Conservation (phyloP, 768 basidiomycete genomes). For the Amanita subjunquillea region DNA sequence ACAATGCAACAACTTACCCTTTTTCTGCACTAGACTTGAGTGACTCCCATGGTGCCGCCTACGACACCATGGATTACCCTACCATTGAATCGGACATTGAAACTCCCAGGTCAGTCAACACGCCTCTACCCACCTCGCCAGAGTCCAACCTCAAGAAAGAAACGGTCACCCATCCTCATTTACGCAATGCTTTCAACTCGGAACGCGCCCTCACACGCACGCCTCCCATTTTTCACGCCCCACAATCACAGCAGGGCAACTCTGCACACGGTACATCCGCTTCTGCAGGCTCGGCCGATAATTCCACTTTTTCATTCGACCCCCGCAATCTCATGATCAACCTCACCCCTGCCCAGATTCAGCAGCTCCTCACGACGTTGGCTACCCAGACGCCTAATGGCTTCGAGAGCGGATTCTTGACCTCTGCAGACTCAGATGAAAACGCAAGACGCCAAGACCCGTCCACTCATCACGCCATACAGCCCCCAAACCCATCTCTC, state of each 20-base stretch:
- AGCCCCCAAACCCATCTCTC: conserved; percentile 6
- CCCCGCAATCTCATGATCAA: conserved; percentile 42
- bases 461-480: not conserved
- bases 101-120: conserved; percentile 1
- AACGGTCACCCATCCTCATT: not conserved
- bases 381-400: conserved; percentile 17
- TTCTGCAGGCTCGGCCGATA: conserved; percentile 7
- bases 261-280: too few species aligned
- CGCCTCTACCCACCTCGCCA: not conserved
- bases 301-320: conserved; percentile 25
- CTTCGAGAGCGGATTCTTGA: conserved; percentile 1
- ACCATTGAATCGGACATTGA: not conserved
- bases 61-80: not conserved
- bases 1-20: not conserved
- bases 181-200: not conserved
- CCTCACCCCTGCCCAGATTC: conserved; percentile 46
- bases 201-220: conserved; percentile 3
- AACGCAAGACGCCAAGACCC: not conserved
- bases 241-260: not conserved
- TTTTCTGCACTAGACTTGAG: conserved; percentile 1
- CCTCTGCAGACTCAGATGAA: not conserved
- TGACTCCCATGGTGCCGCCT: not conserved
- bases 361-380: conserved; percentile 42
- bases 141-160: not conserved
- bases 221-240: not conserved